Percentiles rank a stretch among this genome's conserved stretches.
Conservation (phyloP, 208 protist species). For the Porcisia hertigi region DNA sequence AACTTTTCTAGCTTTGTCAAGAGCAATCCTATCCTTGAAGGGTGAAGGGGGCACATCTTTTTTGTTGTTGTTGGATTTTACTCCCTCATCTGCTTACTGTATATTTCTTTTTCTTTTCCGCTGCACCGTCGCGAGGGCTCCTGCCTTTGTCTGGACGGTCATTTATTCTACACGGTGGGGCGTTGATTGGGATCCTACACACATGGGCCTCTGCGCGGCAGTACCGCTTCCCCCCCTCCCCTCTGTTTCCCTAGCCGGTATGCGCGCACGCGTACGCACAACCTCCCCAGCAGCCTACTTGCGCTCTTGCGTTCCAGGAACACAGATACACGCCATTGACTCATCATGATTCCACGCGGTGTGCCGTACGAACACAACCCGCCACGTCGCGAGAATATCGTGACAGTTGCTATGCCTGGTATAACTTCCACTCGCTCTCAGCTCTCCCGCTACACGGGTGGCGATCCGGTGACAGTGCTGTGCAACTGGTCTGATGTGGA, state of each 20-base stretch:
- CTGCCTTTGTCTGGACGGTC: neutral
- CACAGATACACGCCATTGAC: neutral
- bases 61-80: too few species aligned
- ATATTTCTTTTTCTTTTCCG: too few species aligned
- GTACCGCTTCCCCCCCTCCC: neutral
- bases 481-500: constrained; percentile 54
- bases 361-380: constrained; percentile 62
- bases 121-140: neutral
- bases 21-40: too few species aligned
- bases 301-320: neutral
- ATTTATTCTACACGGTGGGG: neutral
- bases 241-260: neutral
- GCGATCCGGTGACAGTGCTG: constrained; percentile 69
- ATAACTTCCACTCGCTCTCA: constrained; percentile 65
- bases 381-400: constrained; percentile 69
- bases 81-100: too few species aligned
- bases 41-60: too few species aligned
- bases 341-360: constrained; percentile 52
- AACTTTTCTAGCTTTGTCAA: too few species aligned
- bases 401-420: constrained; percentile 80
- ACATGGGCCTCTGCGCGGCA: neutral
- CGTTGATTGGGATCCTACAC: neutral
- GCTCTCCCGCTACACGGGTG: constrained; percentile 72
- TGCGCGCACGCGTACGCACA: neutral
- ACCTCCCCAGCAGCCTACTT: neutral